Base-by-base conservation (phyloP, 2,329 filamentous ascomycete species). In the Ascochyta viciae-villosae region DNA sequence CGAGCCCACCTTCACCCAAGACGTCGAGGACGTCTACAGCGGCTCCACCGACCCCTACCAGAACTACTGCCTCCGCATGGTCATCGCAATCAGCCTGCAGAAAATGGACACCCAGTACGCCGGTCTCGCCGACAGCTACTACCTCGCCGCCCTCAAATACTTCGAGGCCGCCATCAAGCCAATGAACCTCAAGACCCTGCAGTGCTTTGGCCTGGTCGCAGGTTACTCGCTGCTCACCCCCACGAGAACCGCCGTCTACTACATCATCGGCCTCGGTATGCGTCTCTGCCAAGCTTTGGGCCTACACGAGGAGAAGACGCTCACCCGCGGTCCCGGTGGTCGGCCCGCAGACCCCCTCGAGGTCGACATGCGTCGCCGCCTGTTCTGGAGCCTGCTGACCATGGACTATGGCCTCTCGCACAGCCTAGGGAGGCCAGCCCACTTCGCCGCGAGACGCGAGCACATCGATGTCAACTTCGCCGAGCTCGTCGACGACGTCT, bases 61-160 rank as follows among this genome's bases (percentile, higher is more conserved):
- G 71, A 92, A 95, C 67, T 98, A 97, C 68, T 85, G 94, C 40
- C 80, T 96, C 46, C 88, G 91, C 54, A 93, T 98, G 86, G 91
- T 97, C 49, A 87, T 98, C 70, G 94, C 95, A 27, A 96, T 97
- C 69, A 94, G 92, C 73, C 85, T 98, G 76, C 94, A 98, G 76
- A 96, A 96, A 75, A 83, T 97, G 68, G 91, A 93, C 71, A 86
- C 89, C 0, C 88, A 91, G 62, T 98, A 95, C 74, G 92, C 93
- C n/a, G 93, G 93, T 23, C 81, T 98, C 26, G 94, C 95, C 27
- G 94, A 98, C 76, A 93, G 92, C 72, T 98, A 96, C 77, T 98
- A 97, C 70, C 83, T 97, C 22, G 90, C 93, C 23, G 94, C 94
- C 5, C 87, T 98, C 78, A 87, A 89, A 59, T 88, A 88, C 66